Percentiles rank a stretch among this genome's conserved stretches.
Conservation (phyloP, 805 yeast species). For the Ogataea siamensis region DNA sequence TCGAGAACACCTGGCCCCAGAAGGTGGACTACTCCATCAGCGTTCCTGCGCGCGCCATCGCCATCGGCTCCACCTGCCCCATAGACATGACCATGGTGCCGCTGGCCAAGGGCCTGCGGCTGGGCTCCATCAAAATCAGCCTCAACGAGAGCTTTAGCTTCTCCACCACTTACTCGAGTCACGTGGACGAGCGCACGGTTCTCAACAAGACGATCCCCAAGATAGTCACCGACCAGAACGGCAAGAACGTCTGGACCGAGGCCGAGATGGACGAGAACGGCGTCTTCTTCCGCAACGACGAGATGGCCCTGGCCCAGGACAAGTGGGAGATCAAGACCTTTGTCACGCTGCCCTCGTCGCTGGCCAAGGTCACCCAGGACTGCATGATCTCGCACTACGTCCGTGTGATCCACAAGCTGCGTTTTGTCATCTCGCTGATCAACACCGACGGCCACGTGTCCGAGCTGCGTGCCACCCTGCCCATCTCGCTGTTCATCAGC, state of each 20-base stretch:
- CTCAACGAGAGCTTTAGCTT: slow-evolving; percentile 63
- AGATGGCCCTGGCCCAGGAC: slow-evolving; percentile 42
- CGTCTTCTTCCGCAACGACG: slow-evolving; percentile 33
- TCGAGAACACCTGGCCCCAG: slow-evolving; percentile 93
- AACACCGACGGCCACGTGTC: slow-evolving; percentile 94
- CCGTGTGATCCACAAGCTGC: slow-evolving; percentile 85
- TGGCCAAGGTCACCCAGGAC: slow-evolving; percentile 82
- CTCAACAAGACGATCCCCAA: slow-evolving; percentile 45
- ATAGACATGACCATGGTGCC: slow-evolving; percentile 75
- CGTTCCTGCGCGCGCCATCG: slow-evolving; percentile 83
- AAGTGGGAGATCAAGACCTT: slow-evolving; percentile 71
- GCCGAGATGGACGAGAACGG: slow-evolving; percentile 37
- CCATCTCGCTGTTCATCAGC: slow-evolving; percentile 50
- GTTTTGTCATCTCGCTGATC: slow-evolving; percentile 71
- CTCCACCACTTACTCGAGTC: slow-evolving; percentile 57
- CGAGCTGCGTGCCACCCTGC: slow-evolving; percentile 87
- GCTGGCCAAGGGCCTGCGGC: slow-evolving; percentile 68
- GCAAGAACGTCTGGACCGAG: slow-evolving; percentile 42
- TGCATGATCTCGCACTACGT: slow-evolving; percentile 66
- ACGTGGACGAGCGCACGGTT: slow-evolving; percentile 61
- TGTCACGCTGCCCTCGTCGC: slow-evolving; percentile 66
- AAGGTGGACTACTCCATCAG: slow-evolving; percentile 88
- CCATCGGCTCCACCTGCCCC: slow-evolving; percentile 79
- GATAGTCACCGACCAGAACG: slow-evolving; percentile 37
- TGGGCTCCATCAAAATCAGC: slow-evolving; percentile 71